phyloP scores from a whole-genome alignment of 2,329 filamentous ascomycete species.

The Sclerotinia trifoliorum region DNA sequence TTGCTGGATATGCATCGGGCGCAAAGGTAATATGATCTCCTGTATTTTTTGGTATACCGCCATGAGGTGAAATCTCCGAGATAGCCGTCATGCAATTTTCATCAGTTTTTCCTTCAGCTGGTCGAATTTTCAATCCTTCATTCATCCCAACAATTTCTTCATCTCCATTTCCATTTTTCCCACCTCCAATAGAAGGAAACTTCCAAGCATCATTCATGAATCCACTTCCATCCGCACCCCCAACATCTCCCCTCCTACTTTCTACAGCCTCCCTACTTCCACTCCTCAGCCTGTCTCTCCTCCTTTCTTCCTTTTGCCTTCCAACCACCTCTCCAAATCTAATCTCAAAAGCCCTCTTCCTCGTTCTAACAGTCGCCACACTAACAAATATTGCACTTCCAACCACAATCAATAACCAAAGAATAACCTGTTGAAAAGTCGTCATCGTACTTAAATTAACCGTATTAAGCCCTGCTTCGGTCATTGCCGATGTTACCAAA shows the following conservation, averaged over 20 bases:
- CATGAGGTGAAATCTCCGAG: slow-evolving; percentile 6
- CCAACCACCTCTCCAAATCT: slow-evolving; percentile 47
- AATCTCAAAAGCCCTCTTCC: slow-evolving; percentile 61
- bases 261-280: neutral
- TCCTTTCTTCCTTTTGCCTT: neutral
- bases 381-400: slow-evolving; percentile 68
- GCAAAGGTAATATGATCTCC: slow-evolving; percentile 19
- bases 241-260: neutral
- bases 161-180: neutral
- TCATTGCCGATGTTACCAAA: slow-evolving; percentile 64
- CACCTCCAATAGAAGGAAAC: neutral
- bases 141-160: neutral
- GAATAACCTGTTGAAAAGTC: slow-evolving; percentile 64
- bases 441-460: slow-evolving; percentile 63
- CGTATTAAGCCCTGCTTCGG: slow-evolving; percentile 66
- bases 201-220: neutral
- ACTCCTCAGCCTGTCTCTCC: neutral
- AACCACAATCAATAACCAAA: slow-evolving; percentile 64
- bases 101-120: neutral
- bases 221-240: neutral
- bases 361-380: slow-evolving; percentile 59
- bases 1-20: neutral
- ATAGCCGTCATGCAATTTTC: slow-evolving; percentile 1
- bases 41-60: neutral
- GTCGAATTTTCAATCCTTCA: neutral